Evolutionary conservation across 2,329 filamentous ascomycete species (phyloP).

Genomic region (Conoideocrella luteorostrata): DNA sequence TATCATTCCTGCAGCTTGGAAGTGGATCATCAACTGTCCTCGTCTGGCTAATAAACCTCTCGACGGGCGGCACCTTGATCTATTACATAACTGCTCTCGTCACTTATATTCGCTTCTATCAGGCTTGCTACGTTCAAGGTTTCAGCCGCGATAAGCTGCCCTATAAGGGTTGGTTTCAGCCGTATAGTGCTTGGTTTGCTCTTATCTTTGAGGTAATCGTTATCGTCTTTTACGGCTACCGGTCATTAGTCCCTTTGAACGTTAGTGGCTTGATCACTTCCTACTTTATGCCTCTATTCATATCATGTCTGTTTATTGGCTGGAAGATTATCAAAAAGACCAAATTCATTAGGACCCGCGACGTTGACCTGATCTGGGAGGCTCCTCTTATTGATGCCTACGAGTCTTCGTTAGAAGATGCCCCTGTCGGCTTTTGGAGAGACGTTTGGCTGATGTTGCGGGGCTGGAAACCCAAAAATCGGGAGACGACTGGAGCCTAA

Average conservation of each 20-base stretch:
- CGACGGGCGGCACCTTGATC: slow-evolving; percentile 39
- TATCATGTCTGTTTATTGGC: slow-evolving; percentile 46
- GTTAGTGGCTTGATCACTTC: no score
- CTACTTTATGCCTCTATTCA: no score
- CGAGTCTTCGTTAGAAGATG: slow-evolving; percentile 42
- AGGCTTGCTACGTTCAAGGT: slow-evolving; percentile 41
- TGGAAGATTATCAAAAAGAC: slow-evolving; percentile 62
- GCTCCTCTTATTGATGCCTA: slow-evolving; percentile 51
- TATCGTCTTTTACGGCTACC: no score
- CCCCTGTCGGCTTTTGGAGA: slow-evolving; percentile 48
- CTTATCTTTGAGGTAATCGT: no score
- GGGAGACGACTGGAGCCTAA: no score
- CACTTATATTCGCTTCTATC: slow-evolving; percentile 51
- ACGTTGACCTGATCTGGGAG: slow-evolving; percentile 56
- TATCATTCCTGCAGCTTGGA: slow-evolving; percentile 13
- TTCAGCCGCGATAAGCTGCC: slow-evolving; percentile 46
- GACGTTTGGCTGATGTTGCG: no score
- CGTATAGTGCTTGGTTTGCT: slow-evolving; percentile 40
- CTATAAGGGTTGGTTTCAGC: slow-evolving; percentile 55
- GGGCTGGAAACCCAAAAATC: no score
- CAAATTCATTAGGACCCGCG: slow-evolving; percentile 41
- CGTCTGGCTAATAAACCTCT: slow-evolving; percentile 53
- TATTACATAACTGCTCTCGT: slow-evolving; percentile 51
- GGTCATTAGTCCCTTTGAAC: no score
- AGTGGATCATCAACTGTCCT: slow-evolving; percentile 49